phyloP scores from a whole-genome alignment of 176 grass and related monocot species.

The Musa acuminata region DNA sequence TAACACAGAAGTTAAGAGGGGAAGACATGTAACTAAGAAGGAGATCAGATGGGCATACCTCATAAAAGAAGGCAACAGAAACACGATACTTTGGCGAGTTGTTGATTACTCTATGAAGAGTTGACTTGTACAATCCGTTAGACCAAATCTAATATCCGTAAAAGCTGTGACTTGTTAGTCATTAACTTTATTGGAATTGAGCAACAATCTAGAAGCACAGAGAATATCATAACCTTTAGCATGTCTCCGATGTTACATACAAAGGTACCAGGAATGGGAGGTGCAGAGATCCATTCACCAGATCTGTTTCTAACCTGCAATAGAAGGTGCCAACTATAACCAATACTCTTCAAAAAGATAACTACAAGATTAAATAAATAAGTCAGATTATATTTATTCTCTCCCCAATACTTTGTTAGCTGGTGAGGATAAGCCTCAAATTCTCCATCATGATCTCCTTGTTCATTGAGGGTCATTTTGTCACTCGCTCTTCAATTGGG shows the following conservation, averaged over 20 bases:
- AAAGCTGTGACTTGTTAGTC: conserved; percentile 2
- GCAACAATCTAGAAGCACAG: background rate
- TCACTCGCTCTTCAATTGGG: too few relatives aligned
- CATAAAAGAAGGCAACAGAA: conserved; percentile 78
- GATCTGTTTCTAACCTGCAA: conserved; percentile 70
- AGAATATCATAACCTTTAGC: conserved; percentile 49
- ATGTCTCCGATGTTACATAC: conserved; percentile 94
- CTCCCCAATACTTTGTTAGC: too few relatives aligned
- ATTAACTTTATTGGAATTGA: background rate
- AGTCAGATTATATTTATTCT: background rate
- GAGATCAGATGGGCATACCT: conserved; percentile 31
- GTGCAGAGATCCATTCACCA: conserved; percentile 79
- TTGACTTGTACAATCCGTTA: conserved; percentile 79
- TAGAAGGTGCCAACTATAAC: background rate
- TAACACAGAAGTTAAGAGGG: background rate
- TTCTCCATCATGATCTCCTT: too few relatives aligned
- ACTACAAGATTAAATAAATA: conserved; percentile 7
- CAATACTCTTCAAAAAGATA: background rate
- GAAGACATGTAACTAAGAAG: background rate
- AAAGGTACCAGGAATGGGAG: conserved; percentile 69
- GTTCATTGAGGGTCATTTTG: too few relatives aligned
- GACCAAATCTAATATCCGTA: conserved; percentile 60
- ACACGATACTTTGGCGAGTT: conserved; percentile 64
- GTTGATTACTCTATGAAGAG: conserved; percentile 74
- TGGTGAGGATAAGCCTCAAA: too few relatives aligned